Evolutionary conservation across 177 flowering plant species (phyloP).

Genomic region (Tripterygium wilfordii): DNA sequence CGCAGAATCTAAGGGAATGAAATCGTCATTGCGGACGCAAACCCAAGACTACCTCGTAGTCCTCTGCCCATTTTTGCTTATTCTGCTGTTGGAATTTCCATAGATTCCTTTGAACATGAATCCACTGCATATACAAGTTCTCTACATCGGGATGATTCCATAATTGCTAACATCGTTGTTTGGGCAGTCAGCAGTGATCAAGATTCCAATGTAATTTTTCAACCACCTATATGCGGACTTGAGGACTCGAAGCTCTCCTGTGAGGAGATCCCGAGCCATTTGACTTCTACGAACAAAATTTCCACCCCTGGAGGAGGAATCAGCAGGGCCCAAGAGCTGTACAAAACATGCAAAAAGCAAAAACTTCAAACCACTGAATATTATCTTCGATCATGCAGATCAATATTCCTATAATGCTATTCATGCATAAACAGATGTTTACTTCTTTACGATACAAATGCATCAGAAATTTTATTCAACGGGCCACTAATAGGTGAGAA

Average conservation of each 20-base stretch:
- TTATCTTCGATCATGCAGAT: too few species aligned
- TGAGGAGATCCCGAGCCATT: constrained; percentile 70
- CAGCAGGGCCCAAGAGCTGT: constrained; percentile 29
- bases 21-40: too few species aligned
- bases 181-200: constrained; percentile 5
- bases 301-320: constrained; percentile 6
- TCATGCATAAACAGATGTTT: too few species aligned
- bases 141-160: neutral
- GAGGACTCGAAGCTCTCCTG: constrained; percentile 68
- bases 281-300: constrained; percentile 30
- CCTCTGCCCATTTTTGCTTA: too few species aligned
- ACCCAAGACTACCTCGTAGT: too few species aligned
- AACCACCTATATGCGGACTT: constrained; percentile 68
- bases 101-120: too few species aligned
- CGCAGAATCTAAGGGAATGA: too few species aligned
- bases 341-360: neutral
- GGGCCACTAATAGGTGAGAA: neutral
- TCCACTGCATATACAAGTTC: too few species aligned
- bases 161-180: too few species aligned
- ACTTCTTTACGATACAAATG: too few species aligned
- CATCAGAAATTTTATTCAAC: neutral
- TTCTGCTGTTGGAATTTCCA: too few species aligned
- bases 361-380: neutral
- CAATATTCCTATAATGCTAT: too few species aligned
- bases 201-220: constrained; percentile 40